Percentiles rank a stretch among this genome's conserved stretches.
Evolutionary conservation across 1,284 basidiomycete genomes (phyloP).

Genomic region (Moniliella sp.): DNA sequence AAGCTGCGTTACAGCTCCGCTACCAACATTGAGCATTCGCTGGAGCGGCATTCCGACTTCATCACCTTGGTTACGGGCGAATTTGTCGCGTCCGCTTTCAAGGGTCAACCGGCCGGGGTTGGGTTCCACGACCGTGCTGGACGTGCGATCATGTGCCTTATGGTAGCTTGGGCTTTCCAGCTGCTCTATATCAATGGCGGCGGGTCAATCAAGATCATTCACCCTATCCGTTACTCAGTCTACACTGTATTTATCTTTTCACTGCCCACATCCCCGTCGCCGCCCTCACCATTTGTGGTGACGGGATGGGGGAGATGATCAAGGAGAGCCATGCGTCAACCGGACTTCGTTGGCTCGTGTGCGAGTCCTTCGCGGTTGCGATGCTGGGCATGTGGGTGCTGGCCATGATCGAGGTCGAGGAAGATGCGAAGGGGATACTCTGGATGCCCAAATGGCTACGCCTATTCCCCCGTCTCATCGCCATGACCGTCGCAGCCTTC

Average conservation of each 20-base stretch:
- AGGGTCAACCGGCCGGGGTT: constrained; percentile 9
- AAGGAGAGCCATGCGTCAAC: constrained; percentile 9
- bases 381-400: constrained; percentile 10
- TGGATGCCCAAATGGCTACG: constrained; percentile 7
- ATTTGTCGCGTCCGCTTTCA: neutral
- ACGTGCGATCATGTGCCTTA: constrained; percentile 8
- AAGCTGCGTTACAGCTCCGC: constrained; percentile 15
- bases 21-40: constrained; percentile 20
- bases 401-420: constrained; percentile 13
- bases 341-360: constrained; percentile 14
- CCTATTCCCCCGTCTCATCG: constrained; percentile 9
- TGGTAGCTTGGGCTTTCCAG: constrained; percentile 13
- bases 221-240: constrained; percentile 4
- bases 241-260: constrained; percentile 7
- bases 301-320: constrained; percentile 13
- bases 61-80: constrained; percentile 17
- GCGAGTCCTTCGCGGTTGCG: constrained; percentile 11
- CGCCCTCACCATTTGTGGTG: constrained; percentile 18
- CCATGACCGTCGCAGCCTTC: constrained; percentile 10
- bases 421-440: constrained; percentile 11
- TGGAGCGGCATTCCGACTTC: constrained; percentile 20
- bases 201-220: constrained; percentile 7
- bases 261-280: constrained; percentile 12
- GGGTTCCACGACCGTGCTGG: constrained; percentile 13
- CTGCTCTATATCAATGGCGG: constrained; percentile 11